Evolutionary conservation across 148 eudicot species (phyloP).

Genomic region (Silene conica): DNA sequence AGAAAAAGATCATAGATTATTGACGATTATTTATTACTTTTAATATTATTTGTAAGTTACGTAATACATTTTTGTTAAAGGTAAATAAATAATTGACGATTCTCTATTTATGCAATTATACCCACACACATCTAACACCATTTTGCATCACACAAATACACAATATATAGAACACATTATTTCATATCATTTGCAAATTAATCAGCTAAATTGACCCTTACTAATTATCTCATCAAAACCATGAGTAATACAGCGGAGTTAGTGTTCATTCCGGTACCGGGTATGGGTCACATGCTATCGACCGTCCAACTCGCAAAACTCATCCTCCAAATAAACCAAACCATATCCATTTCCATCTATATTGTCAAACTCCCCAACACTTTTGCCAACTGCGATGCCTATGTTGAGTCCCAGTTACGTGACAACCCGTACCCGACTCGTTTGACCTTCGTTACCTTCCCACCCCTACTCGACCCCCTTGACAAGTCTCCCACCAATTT

Average conservation of each 20-base stretch:
- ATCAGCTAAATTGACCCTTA: no score
- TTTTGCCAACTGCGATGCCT: conserved; percentile 14
- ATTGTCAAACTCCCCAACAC: conserved; percentile 28
- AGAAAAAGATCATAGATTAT: no score
- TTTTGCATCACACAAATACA: no score
- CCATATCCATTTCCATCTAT: conserved; percentile 32
- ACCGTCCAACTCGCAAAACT: conserved; percentile 44
- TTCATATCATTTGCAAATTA: no score
- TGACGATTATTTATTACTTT: no score
- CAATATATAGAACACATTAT: no score
- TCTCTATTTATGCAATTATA: no score
- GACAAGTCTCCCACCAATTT: neutral
- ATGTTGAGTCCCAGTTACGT: conserved; percentile 25
- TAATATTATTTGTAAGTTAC: no score
- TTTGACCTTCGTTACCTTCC: conserved; percentile 19
- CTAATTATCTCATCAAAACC: neutral
- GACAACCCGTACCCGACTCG: conserved; percentile 16
- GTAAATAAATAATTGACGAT: no score
- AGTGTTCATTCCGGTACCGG: conserved; percentile 47
- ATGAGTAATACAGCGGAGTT: conserved; percentile 14
- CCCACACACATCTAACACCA: no score
- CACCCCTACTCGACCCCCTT: conserved; percentile 11
- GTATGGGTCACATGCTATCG: conserved; percentile 40
- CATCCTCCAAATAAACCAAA: conserved; percentile 28
- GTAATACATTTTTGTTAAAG: no score